phyloP scores from a whole-genome alignment of 371 early-diverging fungal species.

The Haplosporangium sp. region DNA sequence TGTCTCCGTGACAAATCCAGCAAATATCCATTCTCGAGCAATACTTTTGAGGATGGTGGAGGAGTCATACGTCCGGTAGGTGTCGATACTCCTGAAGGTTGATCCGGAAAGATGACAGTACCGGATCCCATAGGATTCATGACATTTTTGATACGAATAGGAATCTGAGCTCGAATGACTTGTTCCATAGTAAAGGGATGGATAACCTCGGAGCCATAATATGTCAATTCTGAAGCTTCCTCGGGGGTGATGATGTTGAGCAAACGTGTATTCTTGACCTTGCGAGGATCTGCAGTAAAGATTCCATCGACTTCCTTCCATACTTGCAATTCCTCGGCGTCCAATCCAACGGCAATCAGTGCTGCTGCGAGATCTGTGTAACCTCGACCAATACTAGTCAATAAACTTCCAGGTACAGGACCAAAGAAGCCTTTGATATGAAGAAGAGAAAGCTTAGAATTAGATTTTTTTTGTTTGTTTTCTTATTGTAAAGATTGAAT shows the following conservation, averaged over 20 bases:
- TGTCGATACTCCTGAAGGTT: conserved; percentile 50
- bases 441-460: neutral
- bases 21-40: conserved; percentile 80
- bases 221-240: conserved; percentile 98
- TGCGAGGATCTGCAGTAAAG: conserved; percentile 98
- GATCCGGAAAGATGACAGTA: conserved; percentile 91
- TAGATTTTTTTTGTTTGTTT: neutral
- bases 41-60: conserved; percentile 73
- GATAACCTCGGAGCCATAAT: conserved; percentile 97
- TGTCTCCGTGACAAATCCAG: conserved; percentile 79
- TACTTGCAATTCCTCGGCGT: conserved; percentile 93
- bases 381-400: conserved; percentile 95
- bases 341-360: conserved; percentile 90
- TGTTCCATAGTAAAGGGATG: conserved; percentile 99
- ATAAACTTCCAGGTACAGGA: conserved; percentile 92
- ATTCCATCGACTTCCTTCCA: conserved; percentile 99
- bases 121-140: conserved; percentile 93
- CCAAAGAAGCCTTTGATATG: conserved; percentile 86
- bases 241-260: conserved; percentile 95
- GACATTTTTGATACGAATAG: conserved; percentile 98
- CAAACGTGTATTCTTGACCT: conserved; percentile 90
- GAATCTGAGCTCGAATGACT: conserved; percentile 93
- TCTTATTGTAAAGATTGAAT: too few relatives aligned
- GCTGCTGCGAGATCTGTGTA: conserved; percentile 99
- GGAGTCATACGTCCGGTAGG: conserved; percentile 64